Evolutionary conservation across 2,329 filamentous ascomycete genomes (phyloP).

Genomic region (Neurospora sp.): DNA sequence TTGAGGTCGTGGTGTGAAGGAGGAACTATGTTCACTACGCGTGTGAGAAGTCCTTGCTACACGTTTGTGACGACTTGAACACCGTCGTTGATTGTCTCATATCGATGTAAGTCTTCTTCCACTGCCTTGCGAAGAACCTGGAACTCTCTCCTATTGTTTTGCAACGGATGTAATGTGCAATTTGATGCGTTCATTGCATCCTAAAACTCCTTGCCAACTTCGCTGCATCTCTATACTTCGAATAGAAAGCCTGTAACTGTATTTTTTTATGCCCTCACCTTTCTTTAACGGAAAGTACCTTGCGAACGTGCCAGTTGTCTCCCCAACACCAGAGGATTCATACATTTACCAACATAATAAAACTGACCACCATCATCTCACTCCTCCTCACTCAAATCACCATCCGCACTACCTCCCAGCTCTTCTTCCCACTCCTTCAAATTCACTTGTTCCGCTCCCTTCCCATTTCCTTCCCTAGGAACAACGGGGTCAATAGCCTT

Average conservation of each 20-base stretch:
- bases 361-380: too few relatives aligned
- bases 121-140: neutral
- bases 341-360: neutral
- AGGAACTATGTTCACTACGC: neutral
- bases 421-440: neutral
- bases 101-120: neutral
- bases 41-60: neutral
- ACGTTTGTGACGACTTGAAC: neutral
- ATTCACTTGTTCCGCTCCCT: neutral
- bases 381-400: neutral
- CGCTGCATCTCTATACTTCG: too few relatives aligned
- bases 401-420: neutral
- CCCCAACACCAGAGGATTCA: neutral
- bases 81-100: neutral
- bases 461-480: accelerated
- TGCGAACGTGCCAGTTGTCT: neutral
- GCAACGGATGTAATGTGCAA: neutral
- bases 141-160: neutral
- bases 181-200: neutral
- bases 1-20: neutral
- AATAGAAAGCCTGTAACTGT: neutral
- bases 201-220: neutral
- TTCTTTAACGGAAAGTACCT: neutral
- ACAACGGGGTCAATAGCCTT: neutral
- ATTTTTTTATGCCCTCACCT: neutral